phyloP scores from a whole-genome alignment of 2,329 filamentous ascomycete genomes.

The Hyphodiscus sp. region DNA sequence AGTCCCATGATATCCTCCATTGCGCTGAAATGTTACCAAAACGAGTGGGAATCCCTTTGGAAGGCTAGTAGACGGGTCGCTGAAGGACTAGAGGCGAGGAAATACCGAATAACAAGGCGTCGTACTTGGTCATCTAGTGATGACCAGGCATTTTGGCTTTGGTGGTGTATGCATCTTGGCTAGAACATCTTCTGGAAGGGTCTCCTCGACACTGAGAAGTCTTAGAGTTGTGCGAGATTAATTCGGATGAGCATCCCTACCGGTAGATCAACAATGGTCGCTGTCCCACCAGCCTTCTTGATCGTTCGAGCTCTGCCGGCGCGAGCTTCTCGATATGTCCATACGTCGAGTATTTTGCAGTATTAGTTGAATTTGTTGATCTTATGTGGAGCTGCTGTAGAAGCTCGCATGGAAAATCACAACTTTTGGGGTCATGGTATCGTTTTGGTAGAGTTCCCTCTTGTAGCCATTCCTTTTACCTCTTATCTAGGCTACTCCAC shows the following conservation, averaged over 20 bases:
- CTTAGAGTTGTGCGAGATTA: neutral
- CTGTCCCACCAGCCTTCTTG: constrained; percentile 72
- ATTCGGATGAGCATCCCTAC: constrained; percentile 1
- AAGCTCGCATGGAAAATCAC: constrained; percentile 75
- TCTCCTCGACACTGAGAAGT: constrained; percentile 60
- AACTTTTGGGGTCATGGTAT: constrained; percentile 72
- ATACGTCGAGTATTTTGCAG: constrained; percentile 75
- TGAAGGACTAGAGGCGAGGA: constrained; percentile 38
- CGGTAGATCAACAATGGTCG: constrained; percentile 63
- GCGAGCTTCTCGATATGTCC: constrained; percentile 79
- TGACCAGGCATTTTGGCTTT: constrained; percentile 62
- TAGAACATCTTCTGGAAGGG: constrained; percentile 73
- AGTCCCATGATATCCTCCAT: constrained; percentile 83
- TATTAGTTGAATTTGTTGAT: neutral
- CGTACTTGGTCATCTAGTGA: constrained; percentile 62
- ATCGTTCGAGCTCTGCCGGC: constrained; percentile 81
- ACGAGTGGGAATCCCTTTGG: constrained; percentile 57
- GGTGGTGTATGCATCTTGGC: constrained; percentile 80
- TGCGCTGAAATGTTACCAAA: constrained; percentile 95
- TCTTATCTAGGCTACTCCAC: no score
- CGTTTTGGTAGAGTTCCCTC: neutral
- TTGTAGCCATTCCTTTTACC: neutral
- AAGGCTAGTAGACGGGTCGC: neutral
- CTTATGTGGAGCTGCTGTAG: neutral
- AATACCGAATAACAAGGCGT: constrained; percentile 73